These are phyloP conservation scores for Hypoxylon trugodes DNA, from an alignment of 495 filamentous ascomycete genomes.

Conservation along the genomic window DNA sequence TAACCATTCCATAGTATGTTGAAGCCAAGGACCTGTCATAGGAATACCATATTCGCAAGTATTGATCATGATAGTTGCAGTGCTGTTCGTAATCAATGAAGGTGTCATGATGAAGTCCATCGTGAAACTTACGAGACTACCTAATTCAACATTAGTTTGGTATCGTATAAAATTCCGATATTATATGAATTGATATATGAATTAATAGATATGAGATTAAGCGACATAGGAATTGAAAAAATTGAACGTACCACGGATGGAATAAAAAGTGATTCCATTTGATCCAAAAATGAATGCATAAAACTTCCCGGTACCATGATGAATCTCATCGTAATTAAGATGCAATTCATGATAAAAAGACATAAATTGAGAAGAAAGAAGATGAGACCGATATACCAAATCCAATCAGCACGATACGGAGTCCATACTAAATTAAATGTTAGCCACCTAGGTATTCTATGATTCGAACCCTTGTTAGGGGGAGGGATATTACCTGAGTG, in stretches of 20 bases:
- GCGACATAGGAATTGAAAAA: background rate
- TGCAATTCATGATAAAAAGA: constrained; percentile 74
- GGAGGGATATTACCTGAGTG: constrained; percentile 63
- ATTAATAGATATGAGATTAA: constrained; percentile 1
- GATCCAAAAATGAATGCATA: constrained; percentile 74
- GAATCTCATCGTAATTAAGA: constrained; percentile 74
- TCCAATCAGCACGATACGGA: constrained; percentile 72
- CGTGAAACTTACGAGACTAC: constrained; percentile 53
- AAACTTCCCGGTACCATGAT: constrained; percentile 76
- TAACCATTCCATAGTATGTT: constrained; percentile 65
- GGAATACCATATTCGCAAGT: constrained; percentile 79
- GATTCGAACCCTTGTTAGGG: background rate
- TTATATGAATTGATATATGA: too few species aligned
- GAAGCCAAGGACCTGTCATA: constrained; percentile 72
- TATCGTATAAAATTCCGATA: too few species aligned
- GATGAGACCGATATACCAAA: constrained; percentile 74
- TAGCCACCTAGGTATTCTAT: background rate
- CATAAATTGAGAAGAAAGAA: constrained; percentile 80
- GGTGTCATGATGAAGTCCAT: background rate
- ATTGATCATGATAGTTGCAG: constrained; percentile 82
- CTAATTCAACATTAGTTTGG: too few species aligned
- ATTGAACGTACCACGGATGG: constrained; percentile 69
- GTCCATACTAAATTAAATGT: constrained; percentile 53
- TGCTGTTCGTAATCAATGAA: constrained; percentile 43
- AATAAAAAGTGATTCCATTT: constrained; percentile 81